Base-by-base conservation (phyloP, 2,329 filamentous ascomycete genomes). In the Thelonectria blattea region DNA sequence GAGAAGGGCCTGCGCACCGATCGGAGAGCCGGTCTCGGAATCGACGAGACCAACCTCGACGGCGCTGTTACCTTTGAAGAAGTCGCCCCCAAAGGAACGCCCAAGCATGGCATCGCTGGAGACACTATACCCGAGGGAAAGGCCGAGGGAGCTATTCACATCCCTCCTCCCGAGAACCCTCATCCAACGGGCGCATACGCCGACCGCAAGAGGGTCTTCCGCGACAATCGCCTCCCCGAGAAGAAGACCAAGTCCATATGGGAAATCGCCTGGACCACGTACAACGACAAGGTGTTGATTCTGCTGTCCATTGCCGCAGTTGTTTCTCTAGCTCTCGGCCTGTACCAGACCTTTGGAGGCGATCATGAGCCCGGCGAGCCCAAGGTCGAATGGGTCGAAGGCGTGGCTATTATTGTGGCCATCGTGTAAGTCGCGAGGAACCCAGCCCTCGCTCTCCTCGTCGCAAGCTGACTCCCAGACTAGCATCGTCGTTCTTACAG, bases 251-350 rank as follows among this genome's bases (percentile, higher is more conserved):
- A 85, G 27, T 81, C 85, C 2, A 80, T 91, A 42, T 80, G 85
- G 67, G 79, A 81, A 64, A 75, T 91, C 24, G 81, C 88, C 60
- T 91, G 88, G 88, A 84, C 84, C 62, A 88, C 89, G 3, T 91
- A 90, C 73, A 89, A 91, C 66, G 90, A 92, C 74, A 90, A 89
- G 65, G 87, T 92, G 37, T 83, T 92, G 41, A 88, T 92, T 41
- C 76, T 92, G 6, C 77, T 92, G 60, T 89, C 88, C 0, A 81
- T 86, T 37, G 89, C 89, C 10, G 90, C 89, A 1, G 78, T 88
- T 11, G 81, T 92, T 11, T 92, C 89, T 0, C 75, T 92, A 8
- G 87, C 86, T 9, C 78, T 92, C 11, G 89, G 90, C 10, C 77
- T 92, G 2, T 92, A 92, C 68, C 85, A 91, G 72, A 88, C 86